Conservation (phyloP, 441 rosid species). For the Erodium moschatum region DNA sequence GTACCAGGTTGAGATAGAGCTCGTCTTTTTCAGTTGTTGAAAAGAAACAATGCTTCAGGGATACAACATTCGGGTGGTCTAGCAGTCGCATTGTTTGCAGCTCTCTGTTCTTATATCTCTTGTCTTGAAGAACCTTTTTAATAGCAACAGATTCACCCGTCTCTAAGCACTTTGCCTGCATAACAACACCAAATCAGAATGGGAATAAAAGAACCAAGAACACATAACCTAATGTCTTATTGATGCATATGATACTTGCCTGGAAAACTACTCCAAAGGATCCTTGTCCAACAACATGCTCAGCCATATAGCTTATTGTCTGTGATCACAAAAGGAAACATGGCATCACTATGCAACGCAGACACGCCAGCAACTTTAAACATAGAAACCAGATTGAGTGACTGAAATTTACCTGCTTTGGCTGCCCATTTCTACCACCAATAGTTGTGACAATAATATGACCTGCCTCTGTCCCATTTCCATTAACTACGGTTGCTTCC, state of each 20-base stretch:
- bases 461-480: conserved; percentile 56
- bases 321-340: conserved; percentile 21
- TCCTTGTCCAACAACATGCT: conserved; percentile 64
- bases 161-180: too few relatives aligned
- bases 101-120: conserved; percentile 69
- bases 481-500: conserved; percentile 55
- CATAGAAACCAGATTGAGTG: neutral
- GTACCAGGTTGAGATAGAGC: conserved; percentile 65
- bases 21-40: conserved; percentile 56
- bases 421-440: conserved; percentile 60
- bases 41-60: conserved; percentile 32
- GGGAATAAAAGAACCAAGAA: too few relatives aligned
- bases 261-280: conserved; percentile 49
- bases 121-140: conserved; percentile 51
- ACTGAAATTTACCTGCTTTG: conserved; percentile 43
- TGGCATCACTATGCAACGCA: neutral
- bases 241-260: neutral
- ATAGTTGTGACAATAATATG: conserved; percentile 63
- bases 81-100: conserved; percentile 65
- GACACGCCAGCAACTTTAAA: neutral
- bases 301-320: conserved; percentile 79
- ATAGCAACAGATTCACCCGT: too few relatives aligned
- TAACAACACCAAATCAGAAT: too few relatives aligned
- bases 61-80: conserved; percentile 61
- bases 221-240: too few relatives aligned